Evolutionary conservation across 2,329 filamentous ascomycete species (phyloP), one percentile per base, ranked within the genome.

Genomic region (Scedosporium aurantiacum): DNA sequence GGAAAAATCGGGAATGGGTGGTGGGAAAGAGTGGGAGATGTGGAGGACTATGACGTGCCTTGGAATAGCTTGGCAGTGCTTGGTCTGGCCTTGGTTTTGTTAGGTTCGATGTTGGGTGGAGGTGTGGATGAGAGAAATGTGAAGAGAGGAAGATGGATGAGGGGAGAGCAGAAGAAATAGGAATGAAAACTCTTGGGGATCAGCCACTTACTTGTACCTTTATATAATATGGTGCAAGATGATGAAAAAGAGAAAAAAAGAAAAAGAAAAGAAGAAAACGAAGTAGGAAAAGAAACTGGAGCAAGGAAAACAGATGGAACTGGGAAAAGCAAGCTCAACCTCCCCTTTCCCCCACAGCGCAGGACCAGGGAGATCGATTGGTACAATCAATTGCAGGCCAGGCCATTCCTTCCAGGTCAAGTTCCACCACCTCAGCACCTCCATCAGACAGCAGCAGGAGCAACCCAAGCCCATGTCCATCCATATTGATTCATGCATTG

Each of bases 21-120:
- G 41, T n/a, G n/a, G 63, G 27, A 57, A 47, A 64, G 18, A 27
- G 23, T 23, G 23, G 50, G 50, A 54, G 50, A 23, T 54, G 58
- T 25, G 45, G 32, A 55, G 23, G 58, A 23, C 45, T 41, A 59
- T 41, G 58, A 60, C 58, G 45, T 60, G 45, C 28, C 58, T 40
- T 54, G 58, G 45, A 59, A 59, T 18, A 54, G 27, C 28, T 50
- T 54, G 52, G 37, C 45, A 57, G 32, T 40, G 54, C 14, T 16
- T 32, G 54, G 25, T 18, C 18, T 57, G 54, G 27, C 54, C 50
- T 54, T 18, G 23, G 18, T 54, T 54, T 25, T 23, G 50, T 54
- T 23, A 23, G 18, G 23, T 5, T 14, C 3, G 50, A 12, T 23
- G 23, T 5, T 14, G 12, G 50, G 23, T 23, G 23, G 27, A 37